phyloP scores from a whole-genome alignment of 129 eudicot species.

The Helianthus tuberosus region DNA sequence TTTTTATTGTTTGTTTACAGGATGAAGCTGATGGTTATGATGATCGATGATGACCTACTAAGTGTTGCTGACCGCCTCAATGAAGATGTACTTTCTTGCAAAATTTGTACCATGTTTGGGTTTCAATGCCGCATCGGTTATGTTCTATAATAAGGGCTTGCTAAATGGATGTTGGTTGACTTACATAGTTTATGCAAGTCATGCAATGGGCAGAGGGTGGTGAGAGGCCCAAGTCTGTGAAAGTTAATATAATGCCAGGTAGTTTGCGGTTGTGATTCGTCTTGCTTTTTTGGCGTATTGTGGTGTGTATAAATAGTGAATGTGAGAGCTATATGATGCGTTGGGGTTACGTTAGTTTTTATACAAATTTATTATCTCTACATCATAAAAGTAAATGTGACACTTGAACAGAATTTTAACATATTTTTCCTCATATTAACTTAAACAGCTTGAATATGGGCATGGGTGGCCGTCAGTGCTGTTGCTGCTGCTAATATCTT shows the following conservation, averaged over 20 bases:
- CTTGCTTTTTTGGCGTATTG: constrained; percentile 16
- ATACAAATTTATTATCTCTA: neutral
- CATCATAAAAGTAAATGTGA: constrained; percentile 13
- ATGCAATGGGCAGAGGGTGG: constrained; percentile 72
- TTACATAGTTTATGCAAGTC: constrained; percentile 75
- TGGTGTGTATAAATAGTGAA: constrained; percentile 1
- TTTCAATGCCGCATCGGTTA: too few species aligned
- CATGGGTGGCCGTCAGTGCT: neutral
- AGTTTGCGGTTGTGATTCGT: constrained; percentile 2
- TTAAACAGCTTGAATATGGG: neutral
- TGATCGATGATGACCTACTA: too few species aligned
- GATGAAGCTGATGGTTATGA: too few species aligned
- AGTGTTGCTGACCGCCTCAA: too few species aligned
- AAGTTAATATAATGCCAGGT: constrained; percentile 86
- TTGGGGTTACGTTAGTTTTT: neutral
- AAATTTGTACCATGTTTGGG: too few species aligned
- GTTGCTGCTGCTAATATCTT: constrained; percentile 48
- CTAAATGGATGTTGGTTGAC: constrained; percentile 16
- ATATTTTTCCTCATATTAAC: neutral
- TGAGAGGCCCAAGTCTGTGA: constrained; percentile 80
- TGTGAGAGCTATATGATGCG: neutral
- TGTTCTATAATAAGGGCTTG: too few species aligned
- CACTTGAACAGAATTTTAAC: neutral
- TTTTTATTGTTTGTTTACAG: too few species aligned
- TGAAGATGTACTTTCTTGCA: too few species aligned